Evolutionary conservation across 208 protist species (phyloP), one percentile per base, ranked within the genome.

Genomic region (Trypanosoma vivax): DNA sequence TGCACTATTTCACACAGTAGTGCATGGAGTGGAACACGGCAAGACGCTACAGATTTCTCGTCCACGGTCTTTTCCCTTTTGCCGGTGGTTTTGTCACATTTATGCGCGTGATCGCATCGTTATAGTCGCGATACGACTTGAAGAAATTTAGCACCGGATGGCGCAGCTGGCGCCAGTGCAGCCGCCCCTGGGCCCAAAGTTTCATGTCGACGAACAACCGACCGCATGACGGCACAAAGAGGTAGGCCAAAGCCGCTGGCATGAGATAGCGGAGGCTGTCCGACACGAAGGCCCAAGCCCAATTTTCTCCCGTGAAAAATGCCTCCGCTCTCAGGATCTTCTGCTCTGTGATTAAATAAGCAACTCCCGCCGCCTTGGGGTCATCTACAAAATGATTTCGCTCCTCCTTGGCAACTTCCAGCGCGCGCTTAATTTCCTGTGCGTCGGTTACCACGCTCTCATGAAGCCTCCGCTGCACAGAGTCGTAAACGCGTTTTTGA

Each of bases 311-410:
- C 0, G 78, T 88, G 63, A 89, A 92, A 56, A 90, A 65, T 13
- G 83, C 81, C 60, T 90, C 82, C 7, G 79, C 73, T 50, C 74
- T 76, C 79, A 94, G 87, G 29, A 94, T 80, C 37, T 78, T 79
- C 66, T 90, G 86, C 57, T 94, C 82, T 39, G 85, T 72, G 24
- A 94, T 78, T 50, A 85, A 81, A 58, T 92, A 94, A 14, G 88
- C 81, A 10, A 76, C 79, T 50, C 63, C 70, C 14, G 28, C 57
- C 18, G 42, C 66, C 1, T 30, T 50, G 1, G 88, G 88, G 66
- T 94, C 88, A 50, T 94, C 83, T 24, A 94, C 73, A 55, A 94
- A 94, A 33, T 88, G 78, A 46, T 88, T 90, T 24, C 83, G 74
- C 37, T 42, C 42, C 1, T 67, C 66, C 3, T 70, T 59, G 1